Base-by-base conservation (phyloP, 768 basidiomycete species). In the Termitomyces heimii region DNA sequence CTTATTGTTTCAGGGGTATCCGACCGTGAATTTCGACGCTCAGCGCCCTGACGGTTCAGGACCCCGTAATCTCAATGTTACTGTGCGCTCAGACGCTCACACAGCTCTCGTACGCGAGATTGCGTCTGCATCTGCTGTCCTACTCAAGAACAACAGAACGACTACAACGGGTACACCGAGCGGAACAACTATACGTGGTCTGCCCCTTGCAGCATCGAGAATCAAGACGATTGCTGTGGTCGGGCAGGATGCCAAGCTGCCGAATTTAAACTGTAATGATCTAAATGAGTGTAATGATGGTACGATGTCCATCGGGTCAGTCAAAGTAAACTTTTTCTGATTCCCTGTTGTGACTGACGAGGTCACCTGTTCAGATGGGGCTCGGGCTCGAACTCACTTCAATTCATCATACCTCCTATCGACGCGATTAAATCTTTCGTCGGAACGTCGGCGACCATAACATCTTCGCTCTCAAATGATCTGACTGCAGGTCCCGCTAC, bases 131-230 rank as follows among this genome's bases (percentile, higher is more conserved):
- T 86, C 85, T 0, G 82, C 83, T 1, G 85, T 89, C 20, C 67
- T 91, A 29, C 74, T 89, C 16, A 89, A 89, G 71, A 90, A 90
- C 66, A 71, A 75, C 34, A 67, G 77, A 60, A 74, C 68, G 18
- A 67, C 69, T 31, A 73, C 66, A 54, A 71, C 62, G 58, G 75
- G 65, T 59, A 70, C 63, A 9, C 61, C 67, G 9, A 56, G 61
- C 14, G 77, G 77, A 2, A 66, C 60, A 4, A 73, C 71, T 6
- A 63, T 68, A n/a, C 69, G 75, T 16, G 78, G 79, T 1, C 62
- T 82, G 16, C 81, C 80, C 4, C 61, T 77, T 4, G 65, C 77
- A 16, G 70, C 73, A 18, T 71, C 78, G 34, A 75, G 75, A 20
- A 81, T 82, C 39, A 81, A 80, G 34, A 77, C 78, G 0, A 77